Percentiles rank a stretch among this genome's conserved stretches.
These are phyloP conservation scores for Aschersonia sp. DNA, from an alignment of 2,329 filamentous ascomycete genomes.

Conservation along the genomic window DNA sequence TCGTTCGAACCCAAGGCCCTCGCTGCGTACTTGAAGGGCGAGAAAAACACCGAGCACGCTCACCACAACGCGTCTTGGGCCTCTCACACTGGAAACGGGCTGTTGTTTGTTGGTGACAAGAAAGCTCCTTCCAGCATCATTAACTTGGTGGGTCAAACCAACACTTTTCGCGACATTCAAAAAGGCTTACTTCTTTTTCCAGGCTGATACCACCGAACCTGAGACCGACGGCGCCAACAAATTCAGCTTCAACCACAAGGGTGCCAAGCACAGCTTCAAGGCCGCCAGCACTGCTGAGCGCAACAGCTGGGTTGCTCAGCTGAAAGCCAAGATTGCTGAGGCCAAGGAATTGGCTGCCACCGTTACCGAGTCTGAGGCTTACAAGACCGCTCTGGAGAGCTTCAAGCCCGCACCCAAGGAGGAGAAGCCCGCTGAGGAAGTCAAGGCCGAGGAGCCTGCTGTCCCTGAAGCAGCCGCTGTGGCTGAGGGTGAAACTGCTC, in stretches of 20 bases:
- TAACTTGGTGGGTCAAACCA: constrained; percentile 52
- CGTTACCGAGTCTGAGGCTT: constrained; percentile 66
- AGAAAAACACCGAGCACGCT: constrained; percentile 65
- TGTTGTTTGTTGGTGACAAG: constrained; percentile 87
- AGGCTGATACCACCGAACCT: constrained; percentile 54
- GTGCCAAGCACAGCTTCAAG: constrained; percentile 92
- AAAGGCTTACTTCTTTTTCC: constrained; percentile 3
- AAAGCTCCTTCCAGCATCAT: constrained; percentile 66
- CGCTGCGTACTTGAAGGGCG: constrained; percentile 64
- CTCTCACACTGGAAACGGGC: constrained; percentile 84
- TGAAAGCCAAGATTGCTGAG: constrained; percentile 72
- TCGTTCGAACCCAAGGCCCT: constrained; percentile 62
- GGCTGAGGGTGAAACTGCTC: constrained; percentile 15
- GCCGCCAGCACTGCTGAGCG: constrained; percentile 60
- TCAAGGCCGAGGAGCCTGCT: constrained; percentile 17
- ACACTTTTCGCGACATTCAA: not conserved
- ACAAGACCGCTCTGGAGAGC: constrained; percentile 74
- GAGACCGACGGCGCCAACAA: constrained; percentile 62
- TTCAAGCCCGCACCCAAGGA: constrained; percentile 29
- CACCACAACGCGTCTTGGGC: constrained; percentile 81
- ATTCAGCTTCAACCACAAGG: constrained; percentile 73
- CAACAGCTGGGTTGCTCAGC: constrained; percentile 78
- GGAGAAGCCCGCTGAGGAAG: constrained; percentile 14
- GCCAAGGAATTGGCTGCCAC: constrained; percentile 67
- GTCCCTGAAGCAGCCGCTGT: constrained; percentile 21